These are phyloP conservation scores for Penicillium capsulatum DNA, from an alignment of 2,329 filamentous ascomycete genomes.

Conservation along the genomic window DNA sequence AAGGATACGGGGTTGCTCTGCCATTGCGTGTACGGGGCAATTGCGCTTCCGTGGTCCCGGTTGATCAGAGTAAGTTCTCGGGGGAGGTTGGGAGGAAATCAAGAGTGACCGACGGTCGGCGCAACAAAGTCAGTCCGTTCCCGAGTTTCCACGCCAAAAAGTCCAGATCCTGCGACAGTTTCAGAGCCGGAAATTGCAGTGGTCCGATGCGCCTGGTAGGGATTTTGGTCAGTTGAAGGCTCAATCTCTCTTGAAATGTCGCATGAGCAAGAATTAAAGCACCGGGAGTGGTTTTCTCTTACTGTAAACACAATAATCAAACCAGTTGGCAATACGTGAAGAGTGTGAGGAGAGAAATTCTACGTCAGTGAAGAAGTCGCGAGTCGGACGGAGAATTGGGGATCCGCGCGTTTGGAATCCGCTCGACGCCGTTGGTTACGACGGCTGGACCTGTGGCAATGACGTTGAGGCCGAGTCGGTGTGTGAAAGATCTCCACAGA, in stretches of 20 bases:
- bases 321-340: conserved; percentile 2
- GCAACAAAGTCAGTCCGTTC: background rate
- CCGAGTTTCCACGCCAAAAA: conserved; percentile 1
- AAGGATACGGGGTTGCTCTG: conserved; percentile 52
- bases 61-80: conserved; percentile 1
- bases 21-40: conserved; percentile 24
- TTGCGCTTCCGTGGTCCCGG: background rate
- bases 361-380: conserved; percentile 8
- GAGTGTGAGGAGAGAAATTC: conserved; percentile 10
- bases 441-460: background rate
- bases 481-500: background rate
- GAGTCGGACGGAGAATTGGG: background rate
- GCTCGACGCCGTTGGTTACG: conserved; percentile 1
- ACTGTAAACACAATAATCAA: background rate
- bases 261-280: no score
- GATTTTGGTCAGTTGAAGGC: background rate
- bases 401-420: conserved; percentile 7
- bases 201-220: conserved; percentile 7
- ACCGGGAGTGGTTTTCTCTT: background rate
- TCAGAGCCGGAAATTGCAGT: conserved; percentile 2
- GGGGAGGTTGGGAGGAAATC: conserved; percentile 1
- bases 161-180: background rate
- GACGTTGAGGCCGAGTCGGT: background rate
- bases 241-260: no score
- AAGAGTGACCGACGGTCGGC: conserved; percentile 9